Evolutionary conservation across 2,329 filamentous ascomycete species (phyloP).

Genomic region (Fusarium miscanthi): DNA sequence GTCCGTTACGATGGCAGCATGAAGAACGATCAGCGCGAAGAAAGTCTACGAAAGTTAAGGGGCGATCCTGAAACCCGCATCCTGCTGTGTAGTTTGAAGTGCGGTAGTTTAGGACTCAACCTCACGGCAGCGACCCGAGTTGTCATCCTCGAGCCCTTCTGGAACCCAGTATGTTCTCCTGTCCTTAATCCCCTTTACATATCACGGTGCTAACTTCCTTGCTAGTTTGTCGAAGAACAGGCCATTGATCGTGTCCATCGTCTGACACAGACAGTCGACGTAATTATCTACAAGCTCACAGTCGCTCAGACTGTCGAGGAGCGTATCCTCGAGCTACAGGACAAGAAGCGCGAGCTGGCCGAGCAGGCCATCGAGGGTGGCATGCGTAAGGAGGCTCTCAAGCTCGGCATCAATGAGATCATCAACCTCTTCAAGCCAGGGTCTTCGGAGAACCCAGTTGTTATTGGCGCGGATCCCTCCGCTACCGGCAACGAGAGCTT

Average conservation of each 20-base stretch:
- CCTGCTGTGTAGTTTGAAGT: slow-evolving; percentile 92
- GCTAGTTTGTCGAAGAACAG: slow-evolving; percentile 96
- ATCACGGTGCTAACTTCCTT: slow-evolving; percentile 10
- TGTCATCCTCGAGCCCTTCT: slow-evolving; percentile 96
- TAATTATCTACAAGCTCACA: slow-evolving; percentile 94
- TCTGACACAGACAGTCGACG: slow-evolving; percentile 95
- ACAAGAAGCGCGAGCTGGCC: slow-evolving; percentile 93
- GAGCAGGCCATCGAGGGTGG: slow-evolving; percentile 89
- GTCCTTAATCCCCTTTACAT: neutral
- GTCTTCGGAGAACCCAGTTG: slow-evolving; percentile 34
- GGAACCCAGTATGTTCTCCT: slow-evolving; percentile 81
- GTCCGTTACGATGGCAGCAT: slow-evolving; percentile 95
- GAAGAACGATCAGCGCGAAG: slow-evolving; percentile 92
- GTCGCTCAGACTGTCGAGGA: slow-evolving; percentile 90
- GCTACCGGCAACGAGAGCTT: slow-evolving; percentile 20
- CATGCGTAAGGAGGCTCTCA: slow-evolving; percentile 77
- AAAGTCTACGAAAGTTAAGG: slow-evolving; percentile 80
- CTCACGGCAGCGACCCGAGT: slow-evolving; percentile 93
- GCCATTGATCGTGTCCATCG: slow-evolving; percentile 98
- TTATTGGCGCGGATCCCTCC: slow-evolving; percentile 38
- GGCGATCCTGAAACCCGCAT: slow-evolving; percentile 81
- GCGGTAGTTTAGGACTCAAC: slow-evolving; percentile 92
- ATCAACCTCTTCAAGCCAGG: slow-evolving; percentile 86
- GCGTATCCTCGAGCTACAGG: slow-evolving; percentile 92
- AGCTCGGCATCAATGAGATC: slow-evolving; percentile 93